These are phyloP conservation scores for Exophiala sp. DNA, from an alignment of 2,329 filamentous ascomycete genomes.

Conservation along the genomic window DNA sequence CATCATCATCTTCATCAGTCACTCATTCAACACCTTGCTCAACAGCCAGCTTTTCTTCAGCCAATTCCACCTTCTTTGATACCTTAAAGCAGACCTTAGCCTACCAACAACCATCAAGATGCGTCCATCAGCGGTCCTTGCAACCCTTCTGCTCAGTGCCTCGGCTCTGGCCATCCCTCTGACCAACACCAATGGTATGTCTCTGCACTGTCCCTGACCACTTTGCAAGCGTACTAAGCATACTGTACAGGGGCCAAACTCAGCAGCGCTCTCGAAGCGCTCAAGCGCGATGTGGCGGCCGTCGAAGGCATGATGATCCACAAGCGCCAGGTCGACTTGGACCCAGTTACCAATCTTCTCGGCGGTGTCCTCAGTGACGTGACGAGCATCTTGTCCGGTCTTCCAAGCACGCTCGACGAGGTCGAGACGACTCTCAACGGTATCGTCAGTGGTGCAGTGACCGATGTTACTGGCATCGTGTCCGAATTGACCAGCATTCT, in stretches of 20 bases:
- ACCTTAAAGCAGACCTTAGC: not conserved
- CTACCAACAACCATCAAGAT: constrained; percentile 17
- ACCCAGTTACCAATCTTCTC: constrained; percentile 3
- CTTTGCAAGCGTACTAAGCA: not conserved
- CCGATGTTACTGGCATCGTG: not conserved
- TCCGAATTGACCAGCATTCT: not conserved
- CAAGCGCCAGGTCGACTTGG: constrained; percentile 11
- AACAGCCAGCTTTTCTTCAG: not conserved
- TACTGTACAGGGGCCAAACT: not conserved
- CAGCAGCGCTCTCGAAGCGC: constrained; percentile 4
- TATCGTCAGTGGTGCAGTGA: not conserved
- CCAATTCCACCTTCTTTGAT: constrained; percentile 2
- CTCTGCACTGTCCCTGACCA: not conserved
- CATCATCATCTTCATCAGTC: constrained; percentile 11
- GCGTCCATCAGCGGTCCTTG: constrained; percentile 22
- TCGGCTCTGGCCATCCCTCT: constrained; percentile 21
- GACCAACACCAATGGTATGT: constrained; percentile 6
- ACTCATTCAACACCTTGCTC: constrained; percentile 4
- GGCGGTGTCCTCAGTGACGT: constrained; percentile 5
- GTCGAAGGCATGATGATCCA: not conserved
- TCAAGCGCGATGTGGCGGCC: constrained; percentile 5
- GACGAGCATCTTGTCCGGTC: constrained; percentile 8
- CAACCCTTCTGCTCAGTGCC: constrained; percentile 17
- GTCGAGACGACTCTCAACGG: constrained; percentile 8
- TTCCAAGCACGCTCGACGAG: constrained; percentile 5